Evolutionary conservation across 2,329 filamentous ascomycete species (phyloP).

Genomic region (Clarireedia sp.): DNA sequence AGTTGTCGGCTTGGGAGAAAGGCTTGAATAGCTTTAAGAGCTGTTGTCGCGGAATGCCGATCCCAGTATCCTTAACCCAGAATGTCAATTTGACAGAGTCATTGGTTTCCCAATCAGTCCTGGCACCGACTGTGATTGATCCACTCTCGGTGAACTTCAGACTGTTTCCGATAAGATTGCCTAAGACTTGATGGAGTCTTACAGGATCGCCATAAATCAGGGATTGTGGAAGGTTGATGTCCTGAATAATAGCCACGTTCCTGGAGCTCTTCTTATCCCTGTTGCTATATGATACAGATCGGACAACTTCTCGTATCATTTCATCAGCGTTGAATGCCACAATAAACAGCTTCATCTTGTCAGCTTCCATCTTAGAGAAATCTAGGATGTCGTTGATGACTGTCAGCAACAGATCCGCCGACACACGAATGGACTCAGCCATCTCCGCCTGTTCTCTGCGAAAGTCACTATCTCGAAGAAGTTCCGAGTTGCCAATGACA

Average conservation of each 20-base stretch:
- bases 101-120: slow-evolving; percentile 61
- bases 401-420: slow-evolving; percentile 77
- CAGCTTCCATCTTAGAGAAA: slow-evolving; percentile 88
- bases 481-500: slow-evolving; percentile 81
- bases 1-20: slow-evolving; percentile 87
- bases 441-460: slow-evolving; percentile 75
- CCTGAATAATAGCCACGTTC: slow-evolving; percentile 56
- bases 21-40: slow-evolving; percentile 82
- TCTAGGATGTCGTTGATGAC: slow-evolving; percentile 96
- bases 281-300: slow-evolving; percentile 59
- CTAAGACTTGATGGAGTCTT: slow-evolving; percentile 59
- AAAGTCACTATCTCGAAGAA: slow-evolving; percentile 67
- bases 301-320: slow-evolving; percentile 58
- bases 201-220: slow-evolving; percentile 65
- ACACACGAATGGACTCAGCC: slow-evolving; percentile 79
- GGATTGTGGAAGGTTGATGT: slow-evolving; percentile 60
- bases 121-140: slow-evolving; percentile 74
- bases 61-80: slow-evolving; percentile 83
- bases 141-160: slow-evolving; percentile 90
- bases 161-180: slow-evolving; percentile 85
- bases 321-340: slow-evolving; percentile 61
- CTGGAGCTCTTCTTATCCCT: slow-evolving; percentile 54
- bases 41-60: slow-evolving; percentile 78
- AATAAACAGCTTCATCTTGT: slow-evolving; percentile 74
- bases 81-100: slow-evolving; percentile 70